Base-by-base conservation (phyloP, 805 yeast genomes). In the Candida insectorum region DNA sequence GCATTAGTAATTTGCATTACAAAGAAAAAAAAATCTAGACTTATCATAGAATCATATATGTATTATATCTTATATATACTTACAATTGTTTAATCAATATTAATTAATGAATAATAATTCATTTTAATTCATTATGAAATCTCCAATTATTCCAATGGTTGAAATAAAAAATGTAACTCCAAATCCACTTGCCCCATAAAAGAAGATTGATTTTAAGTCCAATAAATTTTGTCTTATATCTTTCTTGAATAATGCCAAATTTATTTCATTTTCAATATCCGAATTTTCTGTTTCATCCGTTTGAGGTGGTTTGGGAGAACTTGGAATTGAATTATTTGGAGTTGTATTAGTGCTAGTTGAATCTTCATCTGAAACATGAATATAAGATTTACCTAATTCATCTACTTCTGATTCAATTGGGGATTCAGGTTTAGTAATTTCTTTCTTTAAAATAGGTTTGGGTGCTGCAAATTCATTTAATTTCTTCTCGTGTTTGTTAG, bases 91-190 rank as follows among this genome's bases (percentile, higher is more conserved):
- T n/a, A n/a, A n/a, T n/a, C n/a, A n/a, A n/a, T n/a, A n/a, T n/a
- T n/a, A n/a, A n/a, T n/a, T n/a, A n/a, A n/a, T n/a, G n/a, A n/a
- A n/a, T n/a, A n/a, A n/a, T n/a, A n/a, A n/a, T n/a, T n/a, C n/a
- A n/a, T n/a, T n/a, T 20, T 20, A 20, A 11, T 20, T 20, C 25
- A 28, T 20, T 13, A 35, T 16, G 16, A 38, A 47, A 26, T 79
- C 86, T 9, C 86, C 86, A 36, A 73, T 49, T 34, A 75, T 64
- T 10, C 86, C 86, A 41, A 79, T 51, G 8, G 67, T 47, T 15
- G 80, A 67, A 32, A 79, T 52, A 4, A 68, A 49, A 33, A 77
- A 71, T 0, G 78, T 71, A 9, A 59, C 40, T 6, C 71, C 71
- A 12, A 73, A 51, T 21, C 77, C 45, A 11, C 54, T 56, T 6